Percentiles rank a stretch among this genome's conserved stretches.
phyloP scores from a whole-genome alignment of 1,284 basidiomycete genomes.

The Boletus semigastroideus region DNA sequence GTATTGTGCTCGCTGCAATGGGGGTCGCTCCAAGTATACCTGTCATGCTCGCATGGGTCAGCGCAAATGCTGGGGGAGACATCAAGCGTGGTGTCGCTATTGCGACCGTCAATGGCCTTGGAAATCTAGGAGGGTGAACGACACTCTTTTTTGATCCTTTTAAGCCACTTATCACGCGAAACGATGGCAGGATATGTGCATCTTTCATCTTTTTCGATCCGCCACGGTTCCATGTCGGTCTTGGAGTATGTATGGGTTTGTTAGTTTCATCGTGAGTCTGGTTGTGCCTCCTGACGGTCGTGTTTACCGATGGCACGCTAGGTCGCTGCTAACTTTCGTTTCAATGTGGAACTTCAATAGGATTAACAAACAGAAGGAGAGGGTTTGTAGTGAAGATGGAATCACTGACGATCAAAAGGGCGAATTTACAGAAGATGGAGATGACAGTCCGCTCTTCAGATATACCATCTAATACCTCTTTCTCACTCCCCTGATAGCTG shows the following conservation, averaged over 20 bases:
- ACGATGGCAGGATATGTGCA: conserved; percentile 38
- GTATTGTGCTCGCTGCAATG: conserved; percentile 49
- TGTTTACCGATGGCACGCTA: conserved; percentile 11
- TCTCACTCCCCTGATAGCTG: too few relatives aligned
- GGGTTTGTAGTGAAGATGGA: conserved; percentile 35
- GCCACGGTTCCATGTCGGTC: conserved; percentile 47
- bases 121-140: conserved; percentile 51
- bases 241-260: conserved; percentile 40
- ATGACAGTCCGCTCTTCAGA: conserved; percentile 48
- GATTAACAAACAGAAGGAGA: conserved; percentile 42
- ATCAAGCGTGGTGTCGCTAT: conserved; percentile 49
- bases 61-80: conserved; percentile 56
- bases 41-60: conserved; percentile 51
- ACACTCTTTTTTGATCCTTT: neutral
- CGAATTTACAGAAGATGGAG: conserved; percentile 43
- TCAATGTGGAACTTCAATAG: conserved; percentile 39
- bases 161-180: too few relatives aligned
- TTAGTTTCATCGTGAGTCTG: conserved; percentile 26
- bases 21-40: conserved; percentile 55
- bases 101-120: conserved; percentile 53
- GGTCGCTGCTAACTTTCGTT: conserved; percentile 19
- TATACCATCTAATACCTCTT: conserved; percentile 23
- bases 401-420: conserved; percentile 36
- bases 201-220: conserved; percentile 45
- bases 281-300: neutral